A percentile compares a stretch with the other conserved stretches of the same genome.
phyloP scores from a whole-genome alignment of 2,329 filamentous ascomycete genomes.

The Verticillium isaacii region DNA sequence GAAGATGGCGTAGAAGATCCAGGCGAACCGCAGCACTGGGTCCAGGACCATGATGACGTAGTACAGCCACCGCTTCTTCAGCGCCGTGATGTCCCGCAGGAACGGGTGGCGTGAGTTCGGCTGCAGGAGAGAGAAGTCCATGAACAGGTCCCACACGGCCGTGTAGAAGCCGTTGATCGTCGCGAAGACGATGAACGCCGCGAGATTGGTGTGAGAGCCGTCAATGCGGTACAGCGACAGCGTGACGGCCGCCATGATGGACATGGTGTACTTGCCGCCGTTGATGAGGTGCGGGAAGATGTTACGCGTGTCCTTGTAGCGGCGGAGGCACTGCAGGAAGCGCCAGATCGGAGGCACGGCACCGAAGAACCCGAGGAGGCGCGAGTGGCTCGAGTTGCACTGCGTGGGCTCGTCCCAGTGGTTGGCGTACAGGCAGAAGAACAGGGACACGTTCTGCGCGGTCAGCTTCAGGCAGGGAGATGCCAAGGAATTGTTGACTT shows the following conservation, averaged over 20 bases:
- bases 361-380: constrained; percentile 79
- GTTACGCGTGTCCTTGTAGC: constrained; percentile 82
- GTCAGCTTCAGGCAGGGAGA: not conserved
- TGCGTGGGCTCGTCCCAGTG: constrained; percentile 66
- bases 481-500: constrained; percentile 31
- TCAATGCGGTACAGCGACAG: constrained; percentile 82
- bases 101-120: constrained; percentile 61
- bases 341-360: constrained; percentile 86
- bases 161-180: constrained; percentile 79
- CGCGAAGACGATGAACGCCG: constrained; percentile 75
- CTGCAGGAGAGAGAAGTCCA: constrained; percentile 94
- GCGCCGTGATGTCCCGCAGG: constrained; percentile 73
- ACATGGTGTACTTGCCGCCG: constrained; percentile 83
- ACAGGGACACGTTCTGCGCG: constrained; percentile 75
- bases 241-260: constrained; percentile 72
- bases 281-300: constrained; percentile 91
- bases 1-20: constrained; percentile 91
- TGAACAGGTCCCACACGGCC: constrained; percentile 89
- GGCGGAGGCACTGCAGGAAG: constrained; percentile 81
- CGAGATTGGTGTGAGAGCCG: constrained; percentile 49
- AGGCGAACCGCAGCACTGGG: constrained; percentile 82
- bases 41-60: constrained; percentile 81
- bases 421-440: constrained; percentile 89
- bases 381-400: constrained; percentile 84
- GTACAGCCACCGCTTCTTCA: constrained; percentile 77